phyloP scores from a whole-genome alignment of 768 basidiomycete genomes.

The Cystobasidium onofrii region DNA sequence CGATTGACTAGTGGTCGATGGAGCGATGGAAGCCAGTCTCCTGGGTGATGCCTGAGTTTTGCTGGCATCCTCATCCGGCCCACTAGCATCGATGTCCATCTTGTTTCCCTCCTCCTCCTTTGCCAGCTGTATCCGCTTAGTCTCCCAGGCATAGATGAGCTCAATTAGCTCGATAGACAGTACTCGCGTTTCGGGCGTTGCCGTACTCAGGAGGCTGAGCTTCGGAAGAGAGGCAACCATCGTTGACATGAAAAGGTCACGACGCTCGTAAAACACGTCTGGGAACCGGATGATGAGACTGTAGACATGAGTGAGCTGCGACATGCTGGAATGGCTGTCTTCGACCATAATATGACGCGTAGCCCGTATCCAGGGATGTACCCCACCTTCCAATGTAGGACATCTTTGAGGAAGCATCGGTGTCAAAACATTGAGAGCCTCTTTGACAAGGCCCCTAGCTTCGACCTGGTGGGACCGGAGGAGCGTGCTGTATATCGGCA shows the following conservation, averaged over 20 bases:
- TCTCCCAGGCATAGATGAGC: conserved; percentile 87
- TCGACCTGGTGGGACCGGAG: conserved; percentile 76
- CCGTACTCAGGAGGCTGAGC: conserved; percentile 64
- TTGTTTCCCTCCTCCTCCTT: conserved; percentile 40
- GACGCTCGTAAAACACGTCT: conserved; percentile 82
- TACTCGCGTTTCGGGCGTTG: conserved; percentile 69
- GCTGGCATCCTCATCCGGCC: conserved; percentile 19
- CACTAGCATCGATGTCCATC: conserved; percentile 52
- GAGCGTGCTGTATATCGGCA: conserved; percentile 81
- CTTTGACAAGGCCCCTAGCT: conserved; percentile 63
- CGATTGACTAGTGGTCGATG: conserved; percentile 27
- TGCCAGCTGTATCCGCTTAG: conserved; percentile 43
- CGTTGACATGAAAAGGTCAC: conserved; percentile 83
- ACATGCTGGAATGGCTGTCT: conserved; percentile 61
- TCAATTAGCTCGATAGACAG: conserved; percentile 85
- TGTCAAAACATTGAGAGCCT: conserved; percentile 77
- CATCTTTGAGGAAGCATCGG: conserved; percentile 65
- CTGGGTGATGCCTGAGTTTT: conserved; percentile 32
- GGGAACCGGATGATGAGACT: conserved; percentile 86
- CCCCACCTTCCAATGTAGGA: conserved; percentile 51
- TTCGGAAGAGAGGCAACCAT: conserved; percentile 84
- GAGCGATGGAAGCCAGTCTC: conserved; percentile 31
- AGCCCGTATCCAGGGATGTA: conserved; percentile 66
- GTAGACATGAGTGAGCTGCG: conserved; percentile 70
- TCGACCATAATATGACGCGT: conserved; percentile 78